A percentile compares a stretch with the other conserved stretches of the same genome.
phyloP scores from a whole-genome alignment of 495 filamentous ascomycete species.

The Talaromyces liani region DNA sequence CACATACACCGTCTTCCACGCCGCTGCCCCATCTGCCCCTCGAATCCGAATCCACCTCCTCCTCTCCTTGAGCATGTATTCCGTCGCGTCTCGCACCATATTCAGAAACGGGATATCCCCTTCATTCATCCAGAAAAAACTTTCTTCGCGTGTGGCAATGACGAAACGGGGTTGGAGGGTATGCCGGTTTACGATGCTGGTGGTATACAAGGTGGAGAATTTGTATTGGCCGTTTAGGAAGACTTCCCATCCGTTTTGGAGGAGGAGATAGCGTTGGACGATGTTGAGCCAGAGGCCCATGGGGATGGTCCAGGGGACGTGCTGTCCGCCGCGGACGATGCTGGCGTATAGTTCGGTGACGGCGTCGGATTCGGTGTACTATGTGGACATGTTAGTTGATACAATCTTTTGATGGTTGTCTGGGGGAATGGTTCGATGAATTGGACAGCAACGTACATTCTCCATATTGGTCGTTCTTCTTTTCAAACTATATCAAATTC shows the following conservation, averaged over 20 bases:
- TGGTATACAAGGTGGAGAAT: not conserved
- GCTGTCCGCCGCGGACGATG: not conserved
- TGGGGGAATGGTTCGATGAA: not conserved
- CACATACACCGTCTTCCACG: not conserved
- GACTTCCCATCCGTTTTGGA: not conserved
- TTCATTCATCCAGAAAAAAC: not conserved
- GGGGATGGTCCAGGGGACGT: not conserved
- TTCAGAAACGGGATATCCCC: not conserved
- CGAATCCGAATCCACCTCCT: not conserved
- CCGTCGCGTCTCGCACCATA: not conserved
- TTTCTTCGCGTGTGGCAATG: not conserved
- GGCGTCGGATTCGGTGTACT: not conserved
- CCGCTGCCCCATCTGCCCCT: not conserved
- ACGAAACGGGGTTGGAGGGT: not conserved
- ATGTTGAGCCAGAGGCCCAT: not conserved
- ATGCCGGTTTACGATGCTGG: not conserved
- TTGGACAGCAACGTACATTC: not conserved
- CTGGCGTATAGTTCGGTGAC: not conserved
- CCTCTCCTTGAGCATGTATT: not conserved
- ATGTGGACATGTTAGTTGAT: not conserved
- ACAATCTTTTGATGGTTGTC: not conserved
- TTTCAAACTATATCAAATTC: not conserved
- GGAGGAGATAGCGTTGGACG: not conserved
- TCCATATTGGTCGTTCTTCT: not conserved
- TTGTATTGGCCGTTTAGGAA: not conserved